A percentile compares a stretch with the other conserved stretches of the same genome.
Conservation (phyloP, 495 filamentous ascomycete species). For the Pyrenula aspistea region DNA sequence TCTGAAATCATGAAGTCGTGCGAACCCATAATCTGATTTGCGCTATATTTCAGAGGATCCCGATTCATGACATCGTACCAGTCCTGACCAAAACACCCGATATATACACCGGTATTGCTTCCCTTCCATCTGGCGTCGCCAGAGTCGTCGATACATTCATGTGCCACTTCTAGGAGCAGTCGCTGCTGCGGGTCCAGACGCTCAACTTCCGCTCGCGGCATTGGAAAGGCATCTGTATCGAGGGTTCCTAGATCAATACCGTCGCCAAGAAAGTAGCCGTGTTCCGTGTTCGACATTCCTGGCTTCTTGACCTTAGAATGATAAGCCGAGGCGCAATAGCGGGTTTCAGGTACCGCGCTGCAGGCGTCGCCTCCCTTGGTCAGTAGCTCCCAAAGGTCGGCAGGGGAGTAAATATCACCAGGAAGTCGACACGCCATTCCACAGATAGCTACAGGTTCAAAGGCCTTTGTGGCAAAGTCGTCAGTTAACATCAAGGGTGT, state of each 20-base stretch:
- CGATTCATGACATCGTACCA: slow-evolving; percentile 13
- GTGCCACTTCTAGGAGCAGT: slow-evolving; percentile 32
- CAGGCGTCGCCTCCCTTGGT: slow-evolving; percentile 10
- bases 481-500: too few relatives aligned
- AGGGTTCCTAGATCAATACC: slow-evolving; percentile 13
- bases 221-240: slow-evolving; percentile 24
- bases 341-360: slow-evolving; percentile 9
- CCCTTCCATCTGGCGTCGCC: slow-evolving; percentile 19
- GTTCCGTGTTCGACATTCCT: slow-evolving; percentile 10
- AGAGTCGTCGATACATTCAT: slow-evolving; percentile 24
- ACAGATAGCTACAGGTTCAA: slow-evolving; percentile 19
- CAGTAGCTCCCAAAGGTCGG: slow-evolving; percentile 20
- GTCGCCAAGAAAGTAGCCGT: slow-evolving; percentile 22
- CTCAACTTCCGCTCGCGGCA: slow-evolving; percentile 22
- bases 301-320: slow-evolving; percentile 3
- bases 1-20: slow-evolving; percentile 16
- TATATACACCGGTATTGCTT: slow-evolving; percentile 20
- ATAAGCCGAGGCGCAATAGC: slow-evolving; percentile 10
- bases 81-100: slow-evolving; percentile 10
- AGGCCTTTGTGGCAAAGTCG: too few relatives aligned
- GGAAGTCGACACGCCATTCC: slow-evolving; percentile 21
- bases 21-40: slow-evolving; percentile 14
- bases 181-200: slow-evolving; percentile 21
- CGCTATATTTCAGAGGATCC: slow-evolving; percentile 15
- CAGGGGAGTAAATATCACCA: slow-evolving; percentile 8